Evolutionary conservation across 2,329 filamentous ascomycete species (phyloP).

Genomic region (Fusarium sulawesiense): DNA sequence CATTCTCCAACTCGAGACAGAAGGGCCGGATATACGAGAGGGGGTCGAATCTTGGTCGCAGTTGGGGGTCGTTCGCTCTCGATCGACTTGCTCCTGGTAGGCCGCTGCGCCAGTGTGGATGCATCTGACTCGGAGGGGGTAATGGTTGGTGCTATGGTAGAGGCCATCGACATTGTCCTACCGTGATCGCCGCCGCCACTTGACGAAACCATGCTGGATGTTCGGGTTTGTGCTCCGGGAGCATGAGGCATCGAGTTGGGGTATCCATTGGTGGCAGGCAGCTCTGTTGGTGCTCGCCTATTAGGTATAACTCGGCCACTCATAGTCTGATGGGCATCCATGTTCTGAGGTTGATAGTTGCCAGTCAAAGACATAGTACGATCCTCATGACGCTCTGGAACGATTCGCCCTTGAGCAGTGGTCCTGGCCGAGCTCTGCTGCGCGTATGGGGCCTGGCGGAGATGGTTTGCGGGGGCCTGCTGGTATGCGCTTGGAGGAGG

Average conservation of each 20-base stretch:
- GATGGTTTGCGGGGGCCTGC: conserved; percentile 76
- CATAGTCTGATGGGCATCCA: conserved; percentile 89
- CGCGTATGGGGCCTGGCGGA: conserved; percentile 79
- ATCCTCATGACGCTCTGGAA: conserved; percentile 92
- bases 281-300: conserved; percentile 61
- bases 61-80: conserved; percentile 68
- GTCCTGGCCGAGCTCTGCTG: conserved; percentile 76
- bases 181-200: conserved; percentile 59
- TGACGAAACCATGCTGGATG: conserved; percentile 71
- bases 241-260: conserved; percentile 55
- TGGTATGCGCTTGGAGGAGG: conserved; percentile 71
- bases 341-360: conserved; percentile 74
- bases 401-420: conserved; percentile 89
- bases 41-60: conserved; percentile 73
- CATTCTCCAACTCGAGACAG: conserved; percentile 93
- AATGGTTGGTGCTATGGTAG: conserved; percentile 79
- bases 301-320: conserved; percentile 91
- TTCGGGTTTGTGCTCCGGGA: conserved; percentile 67
- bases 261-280: conserved; percentile 53
- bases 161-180: conserved; percentile 93
- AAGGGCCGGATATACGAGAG: conserved; percentile 92
- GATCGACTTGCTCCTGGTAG: conserved; percentile 68
- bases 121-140: conserved; percentile 69
- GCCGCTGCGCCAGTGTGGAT: conserved; percentile 63
- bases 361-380: conserved; percentile 96